Evolutionary conservation across 768 basidiomycete genomes (phyloP).

Genomic region (Pleurotus giganteus): DNA sequence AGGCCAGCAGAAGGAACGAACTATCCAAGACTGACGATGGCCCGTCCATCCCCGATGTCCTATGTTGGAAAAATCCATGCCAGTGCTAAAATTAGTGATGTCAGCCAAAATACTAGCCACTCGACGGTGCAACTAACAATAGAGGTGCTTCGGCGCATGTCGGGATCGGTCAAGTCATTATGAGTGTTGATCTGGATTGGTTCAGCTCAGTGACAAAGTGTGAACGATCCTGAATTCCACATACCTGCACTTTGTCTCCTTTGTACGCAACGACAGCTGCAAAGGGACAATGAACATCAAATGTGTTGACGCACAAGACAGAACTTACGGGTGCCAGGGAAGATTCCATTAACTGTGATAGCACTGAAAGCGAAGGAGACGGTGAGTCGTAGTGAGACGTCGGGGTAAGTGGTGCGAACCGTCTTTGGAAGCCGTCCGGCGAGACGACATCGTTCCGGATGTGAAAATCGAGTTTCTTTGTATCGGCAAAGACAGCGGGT

Average conservation of each 20-base stretch:
- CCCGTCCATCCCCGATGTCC: conserved; percentile 34
- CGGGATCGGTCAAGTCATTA: conserved; percentile 23
- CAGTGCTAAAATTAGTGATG: conserved; percentile 23
- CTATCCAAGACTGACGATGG: conserved; percentile 28
- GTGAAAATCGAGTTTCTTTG: conserved; percentile 13
- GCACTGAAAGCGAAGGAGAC: conserved; percentile 14
- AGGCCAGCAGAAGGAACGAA: conserved; percentile 8
- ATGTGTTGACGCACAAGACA: background rate
- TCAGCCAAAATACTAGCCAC: no score
- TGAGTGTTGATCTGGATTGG: conserved; percentile 22
- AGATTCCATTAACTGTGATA: conserved; percentile 25
- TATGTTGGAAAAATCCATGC: conserved; percentile 35
- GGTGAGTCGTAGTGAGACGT: background rate
- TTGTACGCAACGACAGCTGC: conserved; percentile 19
- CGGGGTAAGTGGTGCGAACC: conserved; percentile 8
- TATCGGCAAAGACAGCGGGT: conserved; percentile 14
- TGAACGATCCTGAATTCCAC: background rate
- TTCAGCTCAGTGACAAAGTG: background rate
- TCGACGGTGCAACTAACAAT: conserved; percentile 17
- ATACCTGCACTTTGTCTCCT: conserved; percentile 22
- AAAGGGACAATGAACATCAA: background rate
- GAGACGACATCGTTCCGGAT: conserved; percentile 19
- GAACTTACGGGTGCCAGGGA: conserved; percentile 23
- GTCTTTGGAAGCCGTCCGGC: conserved; percentile 21
- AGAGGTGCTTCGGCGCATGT: conserved; percentile 30